Percentiles rank a stretch among this genome's conserved stretches.
These are phyloP conservation scores for Pichia sp. DNA, from an alignment of 1,139 yeast species.

Conservation along the genomic window DNA sequence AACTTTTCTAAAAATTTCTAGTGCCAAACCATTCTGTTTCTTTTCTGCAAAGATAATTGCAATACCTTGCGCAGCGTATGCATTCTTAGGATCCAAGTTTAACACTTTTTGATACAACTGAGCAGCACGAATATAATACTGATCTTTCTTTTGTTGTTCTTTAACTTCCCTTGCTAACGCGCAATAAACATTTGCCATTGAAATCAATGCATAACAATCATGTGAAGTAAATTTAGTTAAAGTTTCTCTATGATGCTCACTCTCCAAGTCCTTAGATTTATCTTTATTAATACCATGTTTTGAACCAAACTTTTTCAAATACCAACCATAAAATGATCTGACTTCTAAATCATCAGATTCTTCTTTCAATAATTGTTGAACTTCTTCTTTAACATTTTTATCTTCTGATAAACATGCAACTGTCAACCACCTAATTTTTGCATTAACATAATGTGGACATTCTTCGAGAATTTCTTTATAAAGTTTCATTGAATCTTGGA, in stretches of 20 bases:
- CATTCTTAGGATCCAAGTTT: conserved; percentile 75
- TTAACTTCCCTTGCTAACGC: conserved; percentile 75
- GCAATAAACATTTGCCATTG: conserved; percentile 84
- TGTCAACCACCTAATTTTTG: conserved; percentile 65
- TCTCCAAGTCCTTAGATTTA: conserved; percentile 54
- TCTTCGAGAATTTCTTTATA: conserved; percentile 51
- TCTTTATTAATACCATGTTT: conserved; percentile 26
- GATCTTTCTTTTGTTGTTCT: conserved; percentile 61
- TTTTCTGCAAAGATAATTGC: conserved; percentile 91
- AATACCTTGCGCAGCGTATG: conserved; percentile 96
- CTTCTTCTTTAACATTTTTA: conserved; percentile 42
- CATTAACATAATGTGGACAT: conserved; percentile 71
- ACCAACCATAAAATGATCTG: conserved; percentile 93
- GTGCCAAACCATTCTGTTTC: conserved; percentile 67
- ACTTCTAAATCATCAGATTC: conserved; percentile 67
- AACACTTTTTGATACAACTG: conserved; percentile 86
- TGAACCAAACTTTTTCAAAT: conserved; percentile 55
- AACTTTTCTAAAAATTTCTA: conserved; percentile 81
- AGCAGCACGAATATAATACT: conserved; percentile 79
- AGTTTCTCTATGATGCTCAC: conserved; percentile 78
- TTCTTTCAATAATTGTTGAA: conserved; percentile 47
- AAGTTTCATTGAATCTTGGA: conserved; percentile 40
- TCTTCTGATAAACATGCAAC: conserved; percentile 31
- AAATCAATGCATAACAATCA: conserved; percentile 82
- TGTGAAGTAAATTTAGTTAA: conserved; percentile 77